Percentiles rank a stretch among this genome's conserved stretches.
Conservation (phyloP, 139 green algal genomes). For the Astrephomene gubernaculifera region DNA sequence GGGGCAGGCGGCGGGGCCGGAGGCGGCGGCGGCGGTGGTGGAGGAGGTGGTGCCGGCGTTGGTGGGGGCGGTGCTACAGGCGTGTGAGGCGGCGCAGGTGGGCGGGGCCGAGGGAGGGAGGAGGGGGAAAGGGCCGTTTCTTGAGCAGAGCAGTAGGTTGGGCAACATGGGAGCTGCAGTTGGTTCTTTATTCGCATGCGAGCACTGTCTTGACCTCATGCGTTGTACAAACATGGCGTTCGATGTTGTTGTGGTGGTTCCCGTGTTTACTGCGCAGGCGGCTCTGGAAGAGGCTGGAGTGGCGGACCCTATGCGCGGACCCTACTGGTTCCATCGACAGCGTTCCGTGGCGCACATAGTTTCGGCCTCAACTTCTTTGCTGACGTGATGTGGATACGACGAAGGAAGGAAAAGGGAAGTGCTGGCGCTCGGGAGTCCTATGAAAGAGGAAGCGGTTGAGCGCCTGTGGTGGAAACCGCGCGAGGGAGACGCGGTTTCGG, state of each 20-base stretch:
- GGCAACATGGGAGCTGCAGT: too few species aligned
- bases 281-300: constrained; percentile 19
- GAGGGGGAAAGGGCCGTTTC: background rate
- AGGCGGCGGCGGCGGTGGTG: background rate
- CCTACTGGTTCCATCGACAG: constrained; percentile 49
- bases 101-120: background rate
- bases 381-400: too few species aligned
- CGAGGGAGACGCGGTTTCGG: too few species aligned
- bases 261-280: background rate
- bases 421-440: too few species aligned
- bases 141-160: too few species aligned
- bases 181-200: too few species aligned
- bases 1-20: background rate
- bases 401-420: too few species aligned
- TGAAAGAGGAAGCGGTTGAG: too few species aligned
- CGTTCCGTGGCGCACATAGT: background rate
- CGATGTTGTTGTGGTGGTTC: background rate
- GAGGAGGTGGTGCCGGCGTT: background rate
- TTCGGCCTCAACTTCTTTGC: background rate
- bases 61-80: background rate
- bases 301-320: constrained; percentile 57
- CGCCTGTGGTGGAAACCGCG: too few species aligned
- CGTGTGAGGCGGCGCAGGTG: constrained; percentile 23
- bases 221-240: too few species aligned
- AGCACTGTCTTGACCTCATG: too few species aligned